These are phyloP conservation scores for Hypoxylon sp. DNA, from an alignment of 2,329 filamentous ascomycete genomes.

Conservation along the genomic window DNA sequence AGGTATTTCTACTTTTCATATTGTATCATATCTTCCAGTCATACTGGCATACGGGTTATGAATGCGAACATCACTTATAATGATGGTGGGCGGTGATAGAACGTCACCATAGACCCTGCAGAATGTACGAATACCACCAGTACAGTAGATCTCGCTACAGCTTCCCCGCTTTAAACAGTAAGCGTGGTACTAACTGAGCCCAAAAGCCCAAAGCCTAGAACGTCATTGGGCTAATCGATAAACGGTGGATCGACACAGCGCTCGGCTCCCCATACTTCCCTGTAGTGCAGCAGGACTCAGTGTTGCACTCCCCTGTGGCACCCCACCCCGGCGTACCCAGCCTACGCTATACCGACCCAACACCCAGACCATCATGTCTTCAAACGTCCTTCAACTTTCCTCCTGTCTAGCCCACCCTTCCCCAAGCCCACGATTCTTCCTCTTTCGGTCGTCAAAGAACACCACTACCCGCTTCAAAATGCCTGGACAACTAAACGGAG, in stretches of 20 bases:
- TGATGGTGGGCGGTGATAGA: neutral
- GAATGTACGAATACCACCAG: neutral
- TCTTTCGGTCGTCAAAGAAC: slow-evolving; percentile 19
- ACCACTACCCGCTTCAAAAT: slow-evolving; percentile 49
- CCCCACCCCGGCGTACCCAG: neutral
- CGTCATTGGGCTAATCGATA: slow-evolving; percentile 33
- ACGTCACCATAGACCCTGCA: slow-evolving; percentile 1
- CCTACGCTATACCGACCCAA: neutral
- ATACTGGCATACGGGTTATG: neutral
- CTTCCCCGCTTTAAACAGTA: slow-evolving; percentile 29
- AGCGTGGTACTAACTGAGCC: slow-evolving; percentile 20
- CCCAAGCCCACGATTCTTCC: slow-evolving; percentile 30
- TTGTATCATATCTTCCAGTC: neutral
- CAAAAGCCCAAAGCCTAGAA: slow-evolving; percentile 25
- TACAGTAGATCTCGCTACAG: neutral
- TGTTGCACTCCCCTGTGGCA: neutral
- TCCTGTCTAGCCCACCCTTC: slow-evolving; percentile 32
- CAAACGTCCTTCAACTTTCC: slow-evolving; percentile 41
- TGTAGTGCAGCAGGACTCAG: neutral
- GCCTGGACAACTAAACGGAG: slow-evolving; percentile 56
- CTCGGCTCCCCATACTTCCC: slow-evolving; percentile 1
- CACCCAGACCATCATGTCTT: slow-evolving; percentile 34
- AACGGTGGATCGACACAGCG: slow-evolving; percentile 12
- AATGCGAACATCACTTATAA: neutral
- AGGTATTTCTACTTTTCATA: slow-evolving; percentile 7